phyloP scores from a whole-genome alignment of 306 rosid species.

The Acacia acuminata region DNA sequence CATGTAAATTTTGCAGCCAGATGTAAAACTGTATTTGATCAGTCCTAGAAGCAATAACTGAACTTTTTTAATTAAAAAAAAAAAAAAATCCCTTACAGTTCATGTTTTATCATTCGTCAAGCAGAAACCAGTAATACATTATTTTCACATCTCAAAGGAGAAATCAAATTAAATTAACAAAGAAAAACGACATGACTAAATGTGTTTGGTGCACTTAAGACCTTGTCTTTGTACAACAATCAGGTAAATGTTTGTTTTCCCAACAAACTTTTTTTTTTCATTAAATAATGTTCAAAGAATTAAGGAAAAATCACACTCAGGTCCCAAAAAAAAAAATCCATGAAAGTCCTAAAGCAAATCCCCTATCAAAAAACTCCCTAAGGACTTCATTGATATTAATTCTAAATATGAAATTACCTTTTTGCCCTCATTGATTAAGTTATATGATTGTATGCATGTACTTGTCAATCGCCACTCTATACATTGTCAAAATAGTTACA shows the following conservation, averaged over 20 bases:
- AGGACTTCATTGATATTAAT: too few species aligned
- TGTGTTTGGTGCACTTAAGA: background rate
- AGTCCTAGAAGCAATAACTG: background rate
- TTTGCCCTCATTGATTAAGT: too few species aligned
- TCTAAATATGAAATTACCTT: too few species aligned
- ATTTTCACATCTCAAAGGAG: background rate
- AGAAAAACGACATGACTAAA: background rate
- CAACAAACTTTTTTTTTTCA: background rate
- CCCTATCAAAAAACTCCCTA: too few species aligned
- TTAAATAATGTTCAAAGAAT: background rate
- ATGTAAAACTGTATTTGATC: background rate
- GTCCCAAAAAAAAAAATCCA: too few species aligned
- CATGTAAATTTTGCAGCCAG: background rate
- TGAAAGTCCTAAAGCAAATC: too few species aligned
- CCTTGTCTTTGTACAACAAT: background rate
- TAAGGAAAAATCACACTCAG: too few species aligned
- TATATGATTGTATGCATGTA: too few species aligned
- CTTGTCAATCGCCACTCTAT: too few species aligned
- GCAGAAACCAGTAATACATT: background rate
- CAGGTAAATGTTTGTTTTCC: background rate
- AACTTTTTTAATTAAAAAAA: background rate
- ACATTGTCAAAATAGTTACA: too few species aligned
- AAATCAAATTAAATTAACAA: background rate
- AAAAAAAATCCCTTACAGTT: background rate
- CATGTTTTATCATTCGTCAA: background rate